Evolutionary conservation across 2,329 filamentous ascomycete species (phyloP), one percentile per base, ranked within the genome.

Genomic region (Microcera coccophila): DNA sequence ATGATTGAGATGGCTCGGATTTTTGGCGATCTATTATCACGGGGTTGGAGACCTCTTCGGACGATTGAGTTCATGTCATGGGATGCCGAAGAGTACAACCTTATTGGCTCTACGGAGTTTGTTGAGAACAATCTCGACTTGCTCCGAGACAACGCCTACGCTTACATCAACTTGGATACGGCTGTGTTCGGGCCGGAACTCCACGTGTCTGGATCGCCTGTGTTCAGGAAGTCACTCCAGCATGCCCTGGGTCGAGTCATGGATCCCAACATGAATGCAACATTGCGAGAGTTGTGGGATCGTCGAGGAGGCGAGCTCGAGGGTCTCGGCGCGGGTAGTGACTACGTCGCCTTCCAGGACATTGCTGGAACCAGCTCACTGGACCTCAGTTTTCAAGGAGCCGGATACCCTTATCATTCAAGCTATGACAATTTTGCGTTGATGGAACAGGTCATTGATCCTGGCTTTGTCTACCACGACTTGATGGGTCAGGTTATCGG

Each of bases 11-110:
- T 97, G 44, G 83, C 87, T 17, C 82, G 86, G 34, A 82, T 95
- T 37, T 87, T 98, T 57, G 89, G 90, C 31, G 81, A 88, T 50
- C 76, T 97, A 14, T 74, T 83, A 17, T 67, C 74, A 14, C 79
- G 82, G 44, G 91, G 90, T 40, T 98, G 93, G 93, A 79, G 87
- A 19, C 93, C 93, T 1, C 73, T 95, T 14, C 84, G 93, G n/a
- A 94, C 89, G 3, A 95, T 98, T 51, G 87, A 95, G 63, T 97
- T 98, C 64, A 90, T 90, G 60, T 95, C 88, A 24, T 98, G 93
- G 93, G 93, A 98, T 63, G 93, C 81, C 4, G 85, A 85, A 54
- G 89, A 91, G 65, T 97, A 95, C 70, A 96, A 96, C 65, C 71
- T 93, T 35, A 87, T 95, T 44, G 93, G 93, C 8, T 95, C 89